Conservation (phyloP, 169 alveolate species). For the Blepharisma undulans region DNA sequence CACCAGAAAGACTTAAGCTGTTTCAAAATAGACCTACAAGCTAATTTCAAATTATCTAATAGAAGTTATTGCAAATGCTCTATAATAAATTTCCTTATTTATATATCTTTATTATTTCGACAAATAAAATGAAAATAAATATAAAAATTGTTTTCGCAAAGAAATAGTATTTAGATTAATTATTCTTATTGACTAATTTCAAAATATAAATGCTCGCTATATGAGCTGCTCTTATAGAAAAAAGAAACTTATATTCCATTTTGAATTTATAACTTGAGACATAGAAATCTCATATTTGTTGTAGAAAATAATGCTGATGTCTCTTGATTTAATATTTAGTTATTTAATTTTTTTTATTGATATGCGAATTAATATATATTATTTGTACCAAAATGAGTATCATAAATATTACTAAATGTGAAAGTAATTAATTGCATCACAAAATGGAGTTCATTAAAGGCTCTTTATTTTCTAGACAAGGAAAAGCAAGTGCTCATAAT, state of each 20-base stretch:
- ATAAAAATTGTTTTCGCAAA: too few relatives aligned
- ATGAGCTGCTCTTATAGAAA: background rate
- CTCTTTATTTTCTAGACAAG: slow-evolving; percentile 6
- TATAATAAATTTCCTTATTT: background rate
- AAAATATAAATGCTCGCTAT: background rate
- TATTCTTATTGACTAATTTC: background rate
- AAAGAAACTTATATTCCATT: background rate
- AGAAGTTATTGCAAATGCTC: background rate
- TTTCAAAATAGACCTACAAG: background rate
- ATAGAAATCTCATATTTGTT: background rate
- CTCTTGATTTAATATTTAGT: background rate
- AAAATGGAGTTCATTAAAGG: background rate
- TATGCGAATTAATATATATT: background rate
- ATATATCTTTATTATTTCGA: too few relatives aligned
- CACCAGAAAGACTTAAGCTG: background rate
- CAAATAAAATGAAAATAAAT: background rate
- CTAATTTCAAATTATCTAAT: background rate
- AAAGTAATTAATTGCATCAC: background rate
- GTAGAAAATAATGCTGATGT: background rate
- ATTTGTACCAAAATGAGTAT: too few relatives aligned
- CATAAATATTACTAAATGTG: background rate
- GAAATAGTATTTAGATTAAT: background rate
- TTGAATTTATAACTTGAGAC: background rate
- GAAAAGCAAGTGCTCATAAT: slow-evolving; percentile 10
- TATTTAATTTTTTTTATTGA: background rate